Base-by-base conservation (phyloP, 176 grass and related monocot species). In the Musa acuminata region DNA sequence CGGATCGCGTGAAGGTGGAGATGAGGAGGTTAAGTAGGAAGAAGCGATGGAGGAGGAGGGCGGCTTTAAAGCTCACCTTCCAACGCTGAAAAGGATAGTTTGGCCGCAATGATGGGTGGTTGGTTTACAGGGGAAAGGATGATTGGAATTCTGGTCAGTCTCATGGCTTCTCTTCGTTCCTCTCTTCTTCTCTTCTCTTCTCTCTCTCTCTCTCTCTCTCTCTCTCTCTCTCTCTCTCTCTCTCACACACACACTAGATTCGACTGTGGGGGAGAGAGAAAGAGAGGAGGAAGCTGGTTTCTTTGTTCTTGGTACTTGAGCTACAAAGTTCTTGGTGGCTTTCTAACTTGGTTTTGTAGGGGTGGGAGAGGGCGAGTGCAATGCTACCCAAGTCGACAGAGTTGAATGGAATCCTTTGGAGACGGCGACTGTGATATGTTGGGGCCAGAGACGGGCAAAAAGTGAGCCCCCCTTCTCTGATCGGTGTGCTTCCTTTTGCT, bases 111-210 rank as follows among this genome's bases (percentile, higher is more conserved):
- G 23, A 65, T 65, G 63, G 63, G 26, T 65, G 63, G 24, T 65
- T 65, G 63, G 63, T 65, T 65, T 20, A 65, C 22, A 65, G 63
- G 63, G 63, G 63, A 65, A 65, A 65, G 63, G 63, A 65, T 65
- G 63, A 65, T 65, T 65, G 63, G 22, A 13, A 25, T 13, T 65
- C 21, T 25, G 21, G 22, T 12, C 9, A 27, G 23, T 25, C 63
- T 23, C 63, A 65, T 65, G 63, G 2, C 63, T 65, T 64, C 62
- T 25, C 62, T n/a, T 23, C 62, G 24, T 24, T 24, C 24, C 24
- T 24, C 24, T 24, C 24, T 24, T 24, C 11, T 27, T 64, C 26
- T 23, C 12, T 14, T 8, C 63, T 13, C 11, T 65, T 16, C 13
- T 57, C 54, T 19, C 54, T 27, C 23, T 25, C 62, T 9, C 3